Evolutionary conservation across 2,329 filamentous ascomycete genomes (phyloP).

Genomic region (Tolypocladium tropicale): DNA sequence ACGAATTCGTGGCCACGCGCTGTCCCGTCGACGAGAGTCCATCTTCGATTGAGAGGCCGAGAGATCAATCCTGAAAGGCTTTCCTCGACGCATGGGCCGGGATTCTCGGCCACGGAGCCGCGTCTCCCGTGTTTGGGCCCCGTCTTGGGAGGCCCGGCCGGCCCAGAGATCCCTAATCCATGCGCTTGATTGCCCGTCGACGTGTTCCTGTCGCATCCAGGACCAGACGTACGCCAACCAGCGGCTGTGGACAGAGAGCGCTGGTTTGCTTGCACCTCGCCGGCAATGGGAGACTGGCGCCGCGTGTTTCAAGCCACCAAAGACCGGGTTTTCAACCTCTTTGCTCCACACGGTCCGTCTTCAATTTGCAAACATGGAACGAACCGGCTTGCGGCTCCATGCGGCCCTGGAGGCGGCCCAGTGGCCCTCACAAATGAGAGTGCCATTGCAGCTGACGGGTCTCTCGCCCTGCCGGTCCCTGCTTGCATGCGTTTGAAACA

Average conservation of each 20-base stretch:
- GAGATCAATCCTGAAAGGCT: not conserved
- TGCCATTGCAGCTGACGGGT: not conserved
- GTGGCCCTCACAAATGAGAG: not conserved
- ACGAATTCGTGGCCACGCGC: not conserved
- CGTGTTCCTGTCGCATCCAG: not conserved
- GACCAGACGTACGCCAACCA: not conserved
- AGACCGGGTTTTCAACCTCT: not conserved
- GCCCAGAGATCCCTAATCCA: not conserved
- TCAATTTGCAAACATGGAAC: not conserved
- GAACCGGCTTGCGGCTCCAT: not conserved
- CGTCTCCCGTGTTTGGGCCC: not conserved
- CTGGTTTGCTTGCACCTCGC: not conserved
- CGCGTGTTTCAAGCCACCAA: not conserved
- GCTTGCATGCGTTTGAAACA: conserved; percentile 1
- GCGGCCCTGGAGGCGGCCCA: not conserved
- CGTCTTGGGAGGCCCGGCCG: not conserved
- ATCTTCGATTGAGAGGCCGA: not conserved
- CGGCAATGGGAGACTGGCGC: not conserved
- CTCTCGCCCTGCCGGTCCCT: not conserved
- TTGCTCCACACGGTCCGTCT: not conserved
- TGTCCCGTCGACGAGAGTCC: not conserved
- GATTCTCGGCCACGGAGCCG: not conserved
- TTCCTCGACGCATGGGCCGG: not conserved
- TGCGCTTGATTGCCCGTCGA: not conserved
- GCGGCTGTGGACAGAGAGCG: not conserved